Conservation (phyloP, 1,139 yeast species). For the Kazachstania sp. region DNA sequence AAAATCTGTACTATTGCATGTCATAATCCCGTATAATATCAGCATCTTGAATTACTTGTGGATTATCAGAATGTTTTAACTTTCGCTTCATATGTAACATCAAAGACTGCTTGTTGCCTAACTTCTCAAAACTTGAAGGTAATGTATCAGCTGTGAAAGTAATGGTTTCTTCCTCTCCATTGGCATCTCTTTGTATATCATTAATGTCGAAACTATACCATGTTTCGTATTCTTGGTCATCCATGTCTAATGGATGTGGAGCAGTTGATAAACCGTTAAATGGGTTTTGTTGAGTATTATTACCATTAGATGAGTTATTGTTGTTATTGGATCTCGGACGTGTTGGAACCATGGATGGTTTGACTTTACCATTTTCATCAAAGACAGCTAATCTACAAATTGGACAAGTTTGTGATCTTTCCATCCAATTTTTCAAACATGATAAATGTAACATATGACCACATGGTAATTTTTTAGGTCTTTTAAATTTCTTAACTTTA, state of each 20-base stretch:
- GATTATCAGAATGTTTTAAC: background rate
- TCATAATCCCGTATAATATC: background rate
- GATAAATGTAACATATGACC: constrained; percentile 86
- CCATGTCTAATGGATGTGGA: background rate
- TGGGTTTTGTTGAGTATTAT: background rate
- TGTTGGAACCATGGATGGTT: constrained; percentile 7
- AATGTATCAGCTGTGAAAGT: background rate
- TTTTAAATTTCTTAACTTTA: constrained; percentile 10
- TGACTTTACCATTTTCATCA: constrained; percentile 22
- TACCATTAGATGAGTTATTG: background rate
- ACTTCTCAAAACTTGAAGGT: background rate
- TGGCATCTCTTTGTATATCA: background rate
- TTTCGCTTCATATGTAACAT: background rate
- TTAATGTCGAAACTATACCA: background rate
- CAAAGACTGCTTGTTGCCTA: background rate
- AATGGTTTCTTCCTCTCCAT: background rate
- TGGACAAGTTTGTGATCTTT: constrained; percentile 86
- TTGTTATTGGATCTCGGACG: constrained; percentile 1
- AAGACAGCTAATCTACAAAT: constrained; percentile 76
- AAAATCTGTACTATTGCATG: too few species aligned
- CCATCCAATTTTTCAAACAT: constrained; percentile 89
- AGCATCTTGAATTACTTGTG: background rate
- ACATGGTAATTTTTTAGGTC: constrained; percentile 72
- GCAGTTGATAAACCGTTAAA: background rate
- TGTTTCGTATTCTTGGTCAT: background rate